Evolutionary conservation across 805 yeast genomes (phyloP).

Genomic region (Tetrapisispora namnaoensis): DNA sequence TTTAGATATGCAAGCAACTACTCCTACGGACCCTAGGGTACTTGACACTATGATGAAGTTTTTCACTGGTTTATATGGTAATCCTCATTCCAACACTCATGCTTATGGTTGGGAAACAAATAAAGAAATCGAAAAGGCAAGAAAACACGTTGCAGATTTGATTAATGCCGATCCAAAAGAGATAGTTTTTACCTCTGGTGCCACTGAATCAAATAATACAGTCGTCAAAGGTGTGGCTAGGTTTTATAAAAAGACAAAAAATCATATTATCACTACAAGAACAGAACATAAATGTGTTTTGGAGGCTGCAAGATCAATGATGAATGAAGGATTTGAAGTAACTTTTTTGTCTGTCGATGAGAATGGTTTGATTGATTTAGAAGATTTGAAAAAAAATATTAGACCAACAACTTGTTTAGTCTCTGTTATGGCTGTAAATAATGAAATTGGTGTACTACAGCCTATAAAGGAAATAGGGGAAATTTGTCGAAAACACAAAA

Average conservation of each 20-base stretch:
- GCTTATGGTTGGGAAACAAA: constrained; percentile 99
- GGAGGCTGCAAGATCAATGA: constrained; percentile 89
- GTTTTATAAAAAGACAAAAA: constrained; percentile 81
- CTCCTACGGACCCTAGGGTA: constrained; percentile 96
- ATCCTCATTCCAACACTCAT: constrained; percentile 96
- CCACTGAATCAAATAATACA: constrained; percentile 95
- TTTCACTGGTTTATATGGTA: constrained; percentile 90
- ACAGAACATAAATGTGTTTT: constrained; percentile 99
- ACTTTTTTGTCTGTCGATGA: constrained; percentile 79
- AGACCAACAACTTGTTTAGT: constrained; percentile 87
- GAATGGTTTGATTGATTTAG: constrained; percentile 73
- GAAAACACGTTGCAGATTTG: constrained; percentile 70
- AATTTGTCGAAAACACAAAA: constrained; percentile 76
- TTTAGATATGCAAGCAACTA: constrained; percentile 95
- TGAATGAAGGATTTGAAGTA: constrained; percentile 94
- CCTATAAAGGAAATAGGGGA: constrained; percentile 90
- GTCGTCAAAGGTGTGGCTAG: constrained; percentile 92
- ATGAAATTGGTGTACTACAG: constrained; percentile 96
- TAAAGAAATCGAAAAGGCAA: constrained; percentile 77
- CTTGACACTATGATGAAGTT: constrained; percentile 77
- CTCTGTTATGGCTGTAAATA: constrained; percentile 93
- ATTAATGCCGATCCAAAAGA: constrained; percentile 94
- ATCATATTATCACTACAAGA: constrained; percentile 89
- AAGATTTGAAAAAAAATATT: constrained; percentile 70
- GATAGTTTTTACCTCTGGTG: constrained; percentile 94